Evolutionary conservation across 345 rosid species (phyloP).

Genomic region (Mallotus nudiflorus): DNA sequence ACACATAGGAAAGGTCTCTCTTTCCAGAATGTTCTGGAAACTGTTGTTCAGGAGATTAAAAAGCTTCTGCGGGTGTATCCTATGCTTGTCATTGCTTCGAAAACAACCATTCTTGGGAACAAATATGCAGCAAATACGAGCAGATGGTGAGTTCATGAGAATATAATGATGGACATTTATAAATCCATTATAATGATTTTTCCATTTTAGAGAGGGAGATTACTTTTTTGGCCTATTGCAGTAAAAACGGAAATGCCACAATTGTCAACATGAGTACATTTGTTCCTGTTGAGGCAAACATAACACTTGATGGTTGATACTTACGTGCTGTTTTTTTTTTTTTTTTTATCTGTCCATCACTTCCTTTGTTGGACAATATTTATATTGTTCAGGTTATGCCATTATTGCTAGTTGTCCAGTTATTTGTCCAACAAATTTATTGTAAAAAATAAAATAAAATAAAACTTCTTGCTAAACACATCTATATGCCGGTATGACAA

Average conservation of each 20-base stretch:
- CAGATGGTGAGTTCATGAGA: slow-evolving; percentile 40
- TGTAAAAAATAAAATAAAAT: neutral
- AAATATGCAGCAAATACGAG: slow-evolving; percentile 36
- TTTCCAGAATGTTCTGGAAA: slow-evolving; percentile 56
- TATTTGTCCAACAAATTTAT: neutral
- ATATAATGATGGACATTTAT: neutral
- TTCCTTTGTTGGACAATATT: neutral
- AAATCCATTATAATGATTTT: neutral
- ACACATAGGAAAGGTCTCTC: slow-evolving; percentile 61
- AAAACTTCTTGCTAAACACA: neutral
- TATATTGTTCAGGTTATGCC: neutral
- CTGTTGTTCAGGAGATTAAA: slow-evolving; percentile 66
- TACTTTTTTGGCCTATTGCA: neutral
- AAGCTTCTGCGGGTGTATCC: slow-evolving; percentile 64
- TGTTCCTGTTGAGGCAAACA: neutral
- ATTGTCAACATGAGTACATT: neutral
- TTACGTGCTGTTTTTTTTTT: neutral
- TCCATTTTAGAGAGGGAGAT: neutral
- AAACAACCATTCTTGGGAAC: slow-evolving; percentile 49
- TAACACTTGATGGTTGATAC: too few species aligned
- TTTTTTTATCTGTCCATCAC: neutral
- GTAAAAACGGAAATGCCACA: neutral
- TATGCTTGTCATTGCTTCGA: slow-evolving; percentile 64
- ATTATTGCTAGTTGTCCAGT: neutral
- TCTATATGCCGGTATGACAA: neutral